Evolutionary conservation across 2,329 filamentous ascomycete genomes (phyloP), one percentile per base, ranked within the genome.

Genomic region (Alternaria burnsii): DNA sequence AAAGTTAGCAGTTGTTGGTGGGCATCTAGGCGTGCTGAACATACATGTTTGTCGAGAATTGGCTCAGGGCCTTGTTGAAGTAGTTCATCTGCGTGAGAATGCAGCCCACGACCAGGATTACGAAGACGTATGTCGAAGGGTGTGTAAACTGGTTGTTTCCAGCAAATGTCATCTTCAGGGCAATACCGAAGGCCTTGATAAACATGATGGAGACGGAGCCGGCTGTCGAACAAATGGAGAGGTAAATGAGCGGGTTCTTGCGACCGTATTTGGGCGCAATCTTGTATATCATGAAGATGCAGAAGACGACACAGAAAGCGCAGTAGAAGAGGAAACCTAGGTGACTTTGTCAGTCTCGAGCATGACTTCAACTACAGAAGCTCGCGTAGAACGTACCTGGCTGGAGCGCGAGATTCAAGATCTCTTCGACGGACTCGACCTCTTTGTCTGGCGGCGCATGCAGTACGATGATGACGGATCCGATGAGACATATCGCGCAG

Each of bases 1-100:
- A 14, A 14, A 36, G 64, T 72, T 58, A 71, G 58, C 34, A 46
- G 11, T 47, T 3, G 20, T 5, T 16, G 18, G 2, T 26, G 20
- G 28, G 32, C 10, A 1, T 22, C 22, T 14, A 16, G 24, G 52
- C 43, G 9, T 26, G 8, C 14, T 26, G 10, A 16, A 83, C 91
- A 78, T 86, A 97, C 94, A 99, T 97, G 71, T 96, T 97, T 32
- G 95, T 97, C 30, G 92, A 94, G 81, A 98, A 99, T 74, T 96
- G 93, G 79, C 93, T 96, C 61, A 99, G 83, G 8, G 95, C 95
- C 81, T 99, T 99, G 85, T 99, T 99, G 82, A 99, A 97, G 81
- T 99, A 99, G 81, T 99, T 99, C 95, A 99, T 98, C 84, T 99
- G 95, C 9, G 94, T 97, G 69, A 99, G 80, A 76, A 99, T 98